phyloP scores from a whole-genome alignment of 768 basidiomycete species.

The Tremella fuciformis region DNA sequence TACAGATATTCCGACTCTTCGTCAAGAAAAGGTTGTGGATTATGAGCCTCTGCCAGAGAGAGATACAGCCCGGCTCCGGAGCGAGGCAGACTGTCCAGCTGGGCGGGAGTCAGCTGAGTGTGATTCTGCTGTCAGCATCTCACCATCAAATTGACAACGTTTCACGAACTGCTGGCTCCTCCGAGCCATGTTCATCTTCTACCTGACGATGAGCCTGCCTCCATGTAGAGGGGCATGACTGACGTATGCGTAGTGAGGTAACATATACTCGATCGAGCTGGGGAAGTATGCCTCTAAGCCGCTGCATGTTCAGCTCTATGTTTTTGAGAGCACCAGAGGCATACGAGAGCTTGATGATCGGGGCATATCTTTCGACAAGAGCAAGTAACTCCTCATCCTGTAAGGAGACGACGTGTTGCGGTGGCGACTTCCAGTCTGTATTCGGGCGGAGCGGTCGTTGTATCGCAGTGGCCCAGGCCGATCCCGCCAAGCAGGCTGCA shows the following conservation, averaged over 20 bases:
- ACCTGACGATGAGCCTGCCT: conserved; percentile 4
- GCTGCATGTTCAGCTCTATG: conserved; percentile 3
- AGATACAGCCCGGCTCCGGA: conserved; percentile 19
- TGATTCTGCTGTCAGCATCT: conserved; percentile 12
- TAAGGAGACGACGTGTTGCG: too few species aligned
- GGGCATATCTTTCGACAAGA: conserved; percentile 35
- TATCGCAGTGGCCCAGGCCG: not conserved
- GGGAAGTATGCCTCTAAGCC: conserved; percentile 36
- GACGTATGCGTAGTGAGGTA: conserved; percentile 34
- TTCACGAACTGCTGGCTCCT: conserved; percentile 11
- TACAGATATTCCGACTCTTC: conserved; percentile 29
- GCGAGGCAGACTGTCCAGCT: conserved; percentile 21
- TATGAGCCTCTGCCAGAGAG: conserved; percentile 30
- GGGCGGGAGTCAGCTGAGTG: conserved; percentile 14
- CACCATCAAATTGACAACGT: too few species aligned
- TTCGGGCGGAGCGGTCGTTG: not conserved
- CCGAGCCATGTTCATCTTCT: conserved; percentile 10
- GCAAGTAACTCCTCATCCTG: conserved; percentile 18
- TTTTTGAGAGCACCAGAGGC: not conserved
- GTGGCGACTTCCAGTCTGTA: too few species aligned
- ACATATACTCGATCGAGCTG: conserved; percentile 44
- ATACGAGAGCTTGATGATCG: conserved; percentile 9
- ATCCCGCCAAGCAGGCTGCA: too few species aligned
- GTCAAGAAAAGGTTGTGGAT: conserved; percentile 38
- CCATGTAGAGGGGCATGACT: not conserved